These are phyloP conservation scores for Didymella arachidicola DNA, from an alignment of 2,329 filamentous ascomycete genomes.

Conservation along the genomic window DNA sequence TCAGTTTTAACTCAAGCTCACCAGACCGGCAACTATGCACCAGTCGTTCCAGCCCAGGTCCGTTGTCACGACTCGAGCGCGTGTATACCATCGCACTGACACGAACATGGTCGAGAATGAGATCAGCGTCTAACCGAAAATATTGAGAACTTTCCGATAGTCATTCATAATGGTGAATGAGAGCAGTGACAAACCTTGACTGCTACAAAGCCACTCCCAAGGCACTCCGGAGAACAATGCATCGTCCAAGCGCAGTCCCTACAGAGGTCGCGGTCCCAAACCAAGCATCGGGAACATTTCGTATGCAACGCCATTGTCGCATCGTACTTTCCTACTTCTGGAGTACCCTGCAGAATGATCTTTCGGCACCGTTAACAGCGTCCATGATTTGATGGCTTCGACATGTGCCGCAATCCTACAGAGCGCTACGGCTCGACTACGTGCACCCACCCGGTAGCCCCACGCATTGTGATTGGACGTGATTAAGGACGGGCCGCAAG, in stretches of 20 bases:
- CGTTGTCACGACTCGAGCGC: conserved; percentile 7
- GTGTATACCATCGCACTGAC: conserved; percentile 7
- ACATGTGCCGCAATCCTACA: not conserved
- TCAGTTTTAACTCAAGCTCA: not conserved
- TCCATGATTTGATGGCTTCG: not conserved
- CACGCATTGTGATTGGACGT: not conserved
- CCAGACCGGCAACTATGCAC: conserved; percentile 16
- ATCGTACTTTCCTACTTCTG: not conserved
- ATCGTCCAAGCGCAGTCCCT: not conserved
- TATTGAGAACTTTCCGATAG: not conserved
- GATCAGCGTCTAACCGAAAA: not conserved
- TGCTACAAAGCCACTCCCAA: not conserved
- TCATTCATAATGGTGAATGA: not conserved
- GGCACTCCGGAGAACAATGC: not conserved
- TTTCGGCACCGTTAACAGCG: not conserved
- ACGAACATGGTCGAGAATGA: conserved; percentile 11
- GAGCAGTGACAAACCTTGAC: not conserved
- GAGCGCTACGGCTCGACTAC: not conserved
- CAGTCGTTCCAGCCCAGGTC: conserved; percentile 14
- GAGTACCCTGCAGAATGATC: not conserved
- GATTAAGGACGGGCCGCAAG: not conserved
- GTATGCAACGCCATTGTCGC: not conserved
- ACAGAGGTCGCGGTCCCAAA: not conserved
- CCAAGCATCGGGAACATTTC: not conserved
- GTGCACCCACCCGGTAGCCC: not conserved